A percentile compares a stretch with the other conserved stretches of the same genome.
Evolutionary conservation across 257 asterid species (phyloP).

Genomic region (Jacaranda mimosifolia): DNA sequence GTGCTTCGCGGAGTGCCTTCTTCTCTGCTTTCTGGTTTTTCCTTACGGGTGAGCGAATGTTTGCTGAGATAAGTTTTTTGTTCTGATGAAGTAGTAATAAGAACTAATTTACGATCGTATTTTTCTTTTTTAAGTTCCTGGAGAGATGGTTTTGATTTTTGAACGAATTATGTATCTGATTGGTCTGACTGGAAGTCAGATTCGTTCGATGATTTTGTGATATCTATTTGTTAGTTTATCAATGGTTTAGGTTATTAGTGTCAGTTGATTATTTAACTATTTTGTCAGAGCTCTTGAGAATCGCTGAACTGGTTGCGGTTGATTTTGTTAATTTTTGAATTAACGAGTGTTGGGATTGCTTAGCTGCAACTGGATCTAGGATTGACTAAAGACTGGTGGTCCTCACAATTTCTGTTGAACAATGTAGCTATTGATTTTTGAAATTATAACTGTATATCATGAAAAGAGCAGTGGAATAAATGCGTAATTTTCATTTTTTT

Average conservation of each 20-base stretch:
- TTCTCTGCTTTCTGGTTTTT: slow-evolving; percentile 49
- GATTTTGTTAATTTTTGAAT: neutral
- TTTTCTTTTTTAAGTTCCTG: neutral
- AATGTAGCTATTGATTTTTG: neutral
- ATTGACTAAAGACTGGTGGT: neutral
- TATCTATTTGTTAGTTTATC: neutral
- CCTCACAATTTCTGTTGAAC: neutral
- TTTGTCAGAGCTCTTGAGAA: neutral
- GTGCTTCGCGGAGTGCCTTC: slow-evolving; percentile 34
- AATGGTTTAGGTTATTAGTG: neutral
- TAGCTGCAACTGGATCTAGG: slow-evolving; percentile 20
- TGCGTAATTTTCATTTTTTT: neutral
- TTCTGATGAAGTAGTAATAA: neutral
- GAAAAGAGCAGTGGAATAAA: neutral
- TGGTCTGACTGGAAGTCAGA: slow-evolving; percentile 21
- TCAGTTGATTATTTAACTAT: neutral
- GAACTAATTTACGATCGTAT: neutral
- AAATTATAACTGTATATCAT: neutral
- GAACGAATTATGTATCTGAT: slow-evolving; percentile 24
- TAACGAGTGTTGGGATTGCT: slow-evolving; percentile 1
- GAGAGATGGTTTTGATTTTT: slow-evolving; percentile 1
- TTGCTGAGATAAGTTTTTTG: neutral
- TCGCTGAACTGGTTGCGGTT: neutral
- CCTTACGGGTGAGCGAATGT: slow-evolving; percentile 45
- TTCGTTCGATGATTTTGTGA: neutral